Evolutionary conservation across 2,329 filamentous ascomycete genomes (phyloP), one percentile per base, ranked within the genome.

Genomic region (Herpotrichia juniperi): DNA sequence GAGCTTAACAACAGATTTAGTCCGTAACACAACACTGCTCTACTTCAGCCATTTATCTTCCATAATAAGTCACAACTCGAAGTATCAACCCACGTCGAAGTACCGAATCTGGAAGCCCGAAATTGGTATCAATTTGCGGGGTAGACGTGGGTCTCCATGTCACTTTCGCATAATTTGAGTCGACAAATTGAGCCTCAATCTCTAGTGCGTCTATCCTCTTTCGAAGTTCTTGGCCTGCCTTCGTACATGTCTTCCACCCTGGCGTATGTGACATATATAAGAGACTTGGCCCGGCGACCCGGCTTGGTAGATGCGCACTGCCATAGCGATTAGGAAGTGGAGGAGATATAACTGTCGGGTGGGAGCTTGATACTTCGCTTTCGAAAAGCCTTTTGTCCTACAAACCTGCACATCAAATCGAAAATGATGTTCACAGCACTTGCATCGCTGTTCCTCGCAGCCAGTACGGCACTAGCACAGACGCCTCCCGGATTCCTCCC

Each of bases 401-500:
- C 11, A 28, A 6, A 9, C 21, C 35, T n/a, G 10, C 9, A 42
- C 22, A 8, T n/a, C 6, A 44, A 39, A 7, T 42, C 17, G 34
- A 48, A 14, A 4, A 58, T 58, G 56, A n/a, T 51, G 37, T 56
- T 59, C 42, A 42, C 39, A 22, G 22, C 56, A 4, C 28, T 54
- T 37, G 42, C 46, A 42, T 42, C 46, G 7, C 22, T 54, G n/a
- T 16, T 61, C 11, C 47, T 64, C 7, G 59, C 59, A 12, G 53
- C 26, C 10, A 9, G 24, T 10, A 50, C 54, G 14, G 45, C 59
- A 17, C 42, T 59, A 19, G 57, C 62, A 34, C 62, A 66, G 46
- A 69, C 65, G 7, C 67, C 67, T 16, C 16, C 54, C 34, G 63
- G 63, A 2, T 70, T 70, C 43, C 26, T 50, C 8, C 67, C 64